Base-by-base conservation (phyloP, 805 yeast genomes). In the Yamadazyma ubonensis region DNA sequence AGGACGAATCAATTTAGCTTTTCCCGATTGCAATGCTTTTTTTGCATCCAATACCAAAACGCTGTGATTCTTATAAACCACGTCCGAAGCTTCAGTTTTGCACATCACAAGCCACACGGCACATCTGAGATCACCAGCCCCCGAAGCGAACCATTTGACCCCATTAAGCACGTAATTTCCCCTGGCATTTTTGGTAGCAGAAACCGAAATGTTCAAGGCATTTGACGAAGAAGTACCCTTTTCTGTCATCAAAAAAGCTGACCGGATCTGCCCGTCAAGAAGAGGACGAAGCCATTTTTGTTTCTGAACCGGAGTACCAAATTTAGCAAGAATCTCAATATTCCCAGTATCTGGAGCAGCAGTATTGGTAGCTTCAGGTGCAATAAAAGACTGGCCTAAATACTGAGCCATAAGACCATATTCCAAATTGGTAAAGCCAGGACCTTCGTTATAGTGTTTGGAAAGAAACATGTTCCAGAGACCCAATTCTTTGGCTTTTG, bases 121-220 rank as follows among this genome's bases (percentile, higher is more conserved):
- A 55, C 80, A 73, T 39, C 83, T 69, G 18, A 83, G 84, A 54
- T 79, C 85, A 18, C 83, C 84, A 27, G 83, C 84, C 20, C 85
- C 85, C 0, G 83, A 76, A 2, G 83, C 80, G 71, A 80, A 79
- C 86, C 86, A 80, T 54, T 81, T 81, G 39, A 76, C 69, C 5
- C 86, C 86, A 45, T 76, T 75, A 34, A 81, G 48, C 2, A 78
- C 73, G 38, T 67, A 75, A 43, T 71, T 67, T 3, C 76, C 81
- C 11, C 54, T 57, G 4, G 52, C 51, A 42, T 61, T 65, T 44
- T 49, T 44, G 12, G 26, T 46, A 21, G 81, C 80, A 20, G 65
- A 52, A 29, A 73, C 58, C 1, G 76, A 65, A 42, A 79, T 76
- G 55, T 79, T 79, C 46, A 79, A 65, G 1, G 84, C 83, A 55